Evolutionary conservation across 1,139 yeast genomes (phyloP).

Genomic region (Cylindricascospora bacillispora): DNA sequence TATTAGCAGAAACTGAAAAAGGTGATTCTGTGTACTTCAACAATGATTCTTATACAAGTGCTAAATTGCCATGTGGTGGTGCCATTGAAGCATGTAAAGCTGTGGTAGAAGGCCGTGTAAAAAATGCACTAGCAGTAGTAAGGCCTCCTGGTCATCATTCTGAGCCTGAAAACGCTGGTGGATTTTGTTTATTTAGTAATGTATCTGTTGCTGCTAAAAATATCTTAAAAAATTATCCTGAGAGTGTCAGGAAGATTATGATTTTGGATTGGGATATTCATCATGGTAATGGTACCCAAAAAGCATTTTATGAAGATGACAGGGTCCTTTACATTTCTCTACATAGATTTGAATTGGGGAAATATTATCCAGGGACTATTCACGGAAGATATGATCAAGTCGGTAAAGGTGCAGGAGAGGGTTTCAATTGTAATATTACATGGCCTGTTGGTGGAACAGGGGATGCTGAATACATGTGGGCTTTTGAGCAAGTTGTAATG

Average conservation of each 20-base stretch:
- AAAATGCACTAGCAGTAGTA: constrained; percentile 86
- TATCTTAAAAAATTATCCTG: constrained; percentile 73
- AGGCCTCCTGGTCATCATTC: constrained; percentile 99
- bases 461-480: constrained; percentile 91
- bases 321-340: constrained; percentile 81
- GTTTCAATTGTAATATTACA: constrained; percentile 80
- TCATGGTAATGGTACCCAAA: constrained; percentile 97
- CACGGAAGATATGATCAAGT: constrained; percentile 67
- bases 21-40: constrained; percentile 95
- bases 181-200: constrained; percentile 89
- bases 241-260: constrained; percentile 69
- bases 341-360: constrained; percentile 86
- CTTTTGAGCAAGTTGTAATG: constrained; percentile 76
- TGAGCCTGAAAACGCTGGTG: constrained; percentile 94
- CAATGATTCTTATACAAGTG: constrained; percentile 79
- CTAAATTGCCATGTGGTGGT: constrained; percentile 92
- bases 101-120: constrained; percentile 83
- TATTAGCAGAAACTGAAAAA: constrained; percentile 72
- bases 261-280: constrained; percentile 97
- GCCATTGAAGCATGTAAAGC: constrained; percentile 94
- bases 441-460: constrained; percentile 93
- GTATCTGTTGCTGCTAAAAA: constrained; percentile 96
- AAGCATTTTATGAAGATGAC: constrained; percentile 79
- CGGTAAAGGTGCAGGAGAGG: constrained; percentile 81
- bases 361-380: constrained; percentile 87